These are phyloP conservation scores for Trichoderma endophyticum DNA, from an alignment of 2,329 filamentous ascomycete genomes.

Conservation along the genomic window DNA sequence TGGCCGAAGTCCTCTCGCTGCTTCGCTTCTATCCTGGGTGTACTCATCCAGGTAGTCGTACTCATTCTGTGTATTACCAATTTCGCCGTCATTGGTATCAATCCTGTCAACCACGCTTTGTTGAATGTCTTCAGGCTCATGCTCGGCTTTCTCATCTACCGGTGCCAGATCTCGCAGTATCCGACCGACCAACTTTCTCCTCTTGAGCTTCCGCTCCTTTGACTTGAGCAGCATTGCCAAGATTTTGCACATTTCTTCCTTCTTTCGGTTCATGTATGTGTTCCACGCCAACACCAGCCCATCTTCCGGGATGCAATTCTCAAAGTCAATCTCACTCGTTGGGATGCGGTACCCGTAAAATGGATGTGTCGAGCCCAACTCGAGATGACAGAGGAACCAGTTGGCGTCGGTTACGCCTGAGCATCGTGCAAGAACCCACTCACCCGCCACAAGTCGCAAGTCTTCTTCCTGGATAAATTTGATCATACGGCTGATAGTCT, in stretches of 20 bases:
- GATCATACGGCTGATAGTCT: slow-evolving; percentile 12
- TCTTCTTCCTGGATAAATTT: slow-evolving; percentile 18
- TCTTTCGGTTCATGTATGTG: slow-evolving; percentile 20
- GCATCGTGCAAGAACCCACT: slow-evolving; percentile 19
- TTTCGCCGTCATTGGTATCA: not conserved
- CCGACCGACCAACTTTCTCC: not conserved
- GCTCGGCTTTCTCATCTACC: not conserved
- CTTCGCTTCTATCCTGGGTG: not conserved
- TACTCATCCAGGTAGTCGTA: not conserved
- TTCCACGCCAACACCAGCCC: slow-evolving; percentile 15
- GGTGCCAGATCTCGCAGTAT: slow-evolving; percentile 3
- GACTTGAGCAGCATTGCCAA: not conserved
- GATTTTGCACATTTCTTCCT: slow-evolving; percentile 19
- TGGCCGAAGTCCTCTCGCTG: not conserved
- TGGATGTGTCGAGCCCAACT: slow-evolving; percentile 16
- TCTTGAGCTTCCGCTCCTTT: slow-evolving; percentile 10
- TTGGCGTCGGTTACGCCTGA: slow-evolving; percentile 14
- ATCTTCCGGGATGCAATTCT: not conserved
- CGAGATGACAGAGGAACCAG: slow-evolving; percentile 20
- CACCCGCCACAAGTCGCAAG: slow-evolving; percentile 13
- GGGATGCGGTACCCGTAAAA: slow-evolving; percentile 19
- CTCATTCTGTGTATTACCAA: not conserved
- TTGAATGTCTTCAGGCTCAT: not conserved
- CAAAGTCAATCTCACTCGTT: slow-evolving; percentile 18
- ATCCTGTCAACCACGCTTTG: not conserved